Conservation (phyloP, 2,329 filamentous ascomycete species). For the Teratosphaeria pseudoeucalypti region DNA sequence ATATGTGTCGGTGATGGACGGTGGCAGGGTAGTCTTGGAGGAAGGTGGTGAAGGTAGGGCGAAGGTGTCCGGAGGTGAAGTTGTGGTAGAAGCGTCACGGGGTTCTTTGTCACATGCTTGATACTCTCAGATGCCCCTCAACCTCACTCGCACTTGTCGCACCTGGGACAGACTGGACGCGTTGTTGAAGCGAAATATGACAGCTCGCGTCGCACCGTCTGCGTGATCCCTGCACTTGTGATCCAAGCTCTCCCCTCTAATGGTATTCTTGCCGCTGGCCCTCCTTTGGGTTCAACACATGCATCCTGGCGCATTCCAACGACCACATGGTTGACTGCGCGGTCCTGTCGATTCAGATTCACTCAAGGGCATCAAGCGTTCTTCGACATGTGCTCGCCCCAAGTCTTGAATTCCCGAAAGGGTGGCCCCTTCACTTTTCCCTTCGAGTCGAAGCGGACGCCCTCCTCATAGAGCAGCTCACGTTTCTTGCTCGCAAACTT, state of each 20-base stretch:
- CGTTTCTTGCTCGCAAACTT: conserved; percentile 33
- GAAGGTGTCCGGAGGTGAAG: neutral
- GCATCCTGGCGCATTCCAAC: neutral
- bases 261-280: too few species aligned
- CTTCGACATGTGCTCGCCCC: neutral
- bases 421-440: conserved; percentile 32
- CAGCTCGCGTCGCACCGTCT: conserved; percentile 1
- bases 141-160: neutral
- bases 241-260: neutral
- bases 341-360: neutral
- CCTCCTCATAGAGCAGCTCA: conserved; percentile 32
- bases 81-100: neutral
- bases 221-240: neutral
- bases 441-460: conserved; percentile 34
- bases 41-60: neutral
- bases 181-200: neutral
- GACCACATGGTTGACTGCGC: neutral
- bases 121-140: neutral
- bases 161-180: neutral
- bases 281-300: neutral
- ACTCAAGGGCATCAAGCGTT: neutral
- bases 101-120: conserved; percentile 2
- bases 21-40: neutral
- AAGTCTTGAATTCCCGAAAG: conserved; percentile 16
- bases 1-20: neutral